Evolutionary conservation across 1,139 yeast species (phyloP).

Genomic region (Geotrichum reessii): DNA sequence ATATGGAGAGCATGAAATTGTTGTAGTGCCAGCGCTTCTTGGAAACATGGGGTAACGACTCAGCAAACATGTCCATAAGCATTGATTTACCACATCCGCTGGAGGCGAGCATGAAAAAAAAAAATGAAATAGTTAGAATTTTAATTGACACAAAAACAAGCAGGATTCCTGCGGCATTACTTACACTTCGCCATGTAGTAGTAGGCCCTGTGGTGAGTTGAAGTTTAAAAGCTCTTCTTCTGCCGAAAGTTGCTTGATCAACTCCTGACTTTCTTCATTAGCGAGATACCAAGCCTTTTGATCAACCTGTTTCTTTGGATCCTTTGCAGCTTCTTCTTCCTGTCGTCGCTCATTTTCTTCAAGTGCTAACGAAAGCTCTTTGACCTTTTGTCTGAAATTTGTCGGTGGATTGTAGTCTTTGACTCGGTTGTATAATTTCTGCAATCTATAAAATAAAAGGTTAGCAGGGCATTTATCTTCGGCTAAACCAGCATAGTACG

Average conservation of each 20-base stretch:
- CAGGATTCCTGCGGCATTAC: not conserved
- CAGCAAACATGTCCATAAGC: slow-evolving; percentile 68
- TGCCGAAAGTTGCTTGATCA: slow-evolving; percentile 51
- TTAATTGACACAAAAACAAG: too few relatives aligned
- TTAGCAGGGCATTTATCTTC: not conserved
- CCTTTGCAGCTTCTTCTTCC: slow-evolving; percentile 17
- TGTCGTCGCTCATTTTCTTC: slow-evolving; percentile 20
- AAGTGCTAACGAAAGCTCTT: slow-evolving; percentile 26
- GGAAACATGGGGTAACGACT: slow-evolving; percentile 54
- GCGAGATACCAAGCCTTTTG: slow-evolving; percentile 26
- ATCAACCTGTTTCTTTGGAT: slow-evolving; percentile 7
- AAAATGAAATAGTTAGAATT: too few relatives aligned
- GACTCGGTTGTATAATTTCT: slow-evolving; percentile 53
- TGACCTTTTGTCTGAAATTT: slow-evolving; percentile 44
- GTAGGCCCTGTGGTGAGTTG: slow-evolving; percentile 57
- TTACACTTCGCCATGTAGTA: slow-evolving; percentile 61
- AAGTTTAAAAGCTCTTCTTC: slow-evolving; percentile 58
- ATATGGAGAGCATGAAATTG: slow-evolving; percentile 64
- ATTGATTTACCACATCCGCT: slow-evolving; percentile 67
- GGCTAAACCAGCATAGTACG: too few relatives aligned
- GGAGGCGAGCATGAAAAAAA: not conserved
- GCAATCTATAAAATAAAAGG: slow-evolving; percentile 36
- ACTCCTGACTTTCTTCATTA: slow-evolving; percentile 29
- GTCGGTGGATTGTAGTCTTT: slow-evolving; percentile 56
- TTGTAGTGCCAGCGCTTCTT: slow-evolving; percentile 70